phyloP scores from a whole-genome alignment of 225 moss, liverwort and hornwort genomes.

The Bryum argenteum region DNA sequence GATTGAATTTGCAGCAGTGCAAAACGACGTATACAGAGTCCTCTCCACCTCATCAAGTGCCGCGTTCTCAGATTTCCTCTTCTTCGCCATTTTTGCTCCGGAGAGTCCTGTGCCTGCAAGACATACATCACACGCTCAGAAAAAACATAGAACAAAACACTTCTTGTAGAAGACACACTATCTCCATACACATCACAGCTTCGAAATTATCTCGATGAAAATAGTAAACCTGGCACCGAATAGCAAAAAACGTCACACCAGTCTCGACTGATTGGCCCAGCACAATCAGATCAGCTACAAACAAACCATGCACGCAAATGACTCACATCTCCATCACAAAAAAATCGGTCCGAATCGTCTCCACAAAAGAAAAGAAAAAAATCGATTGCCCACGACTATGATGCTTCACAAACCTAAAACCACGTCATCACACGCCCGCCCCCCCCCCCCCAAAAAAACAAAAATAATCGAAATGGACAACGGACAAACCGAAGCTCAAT shows the following conservation, averaged over 20 bases:
- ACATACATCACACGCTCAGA: conserved; percentile 3
- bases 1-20: conserved; percentile 93
- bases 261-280: conserved; percentile 7
- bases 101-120: conserved; percentile 24
- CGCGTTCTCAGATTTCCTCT: conserved; percentile 94
- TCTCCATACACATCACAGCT: conserved; percentile 12
- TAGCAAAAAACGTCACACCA: background rate
- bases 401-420: conserved; percentile 21
- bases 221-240: background rate
- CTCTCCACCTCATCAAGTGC: conserved; percentile 97
- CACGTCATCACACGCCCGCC: conserved; percentile 1
- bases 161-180: background rate
- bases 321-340: background rate
- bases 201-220: background rate
- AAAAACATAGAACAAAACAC: background rate
- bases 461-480: background rate
- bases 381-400: background rate
- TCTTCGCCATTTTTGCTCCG: conserved; percentile 66
- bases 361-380: background rate
- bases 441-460: too few relatives aligned
- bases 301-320: background rate
- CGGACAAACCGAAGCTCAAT: conserved; percentile 15
- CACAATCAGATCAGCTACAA: conserved; percentile 8
- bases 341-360: background rate
- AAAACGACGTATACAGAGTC: conserved; percentile 89